Base-by-base conservation (phyloP, 345 rosid genomes). In the Psidium friedrichsthalianum region DNA sequence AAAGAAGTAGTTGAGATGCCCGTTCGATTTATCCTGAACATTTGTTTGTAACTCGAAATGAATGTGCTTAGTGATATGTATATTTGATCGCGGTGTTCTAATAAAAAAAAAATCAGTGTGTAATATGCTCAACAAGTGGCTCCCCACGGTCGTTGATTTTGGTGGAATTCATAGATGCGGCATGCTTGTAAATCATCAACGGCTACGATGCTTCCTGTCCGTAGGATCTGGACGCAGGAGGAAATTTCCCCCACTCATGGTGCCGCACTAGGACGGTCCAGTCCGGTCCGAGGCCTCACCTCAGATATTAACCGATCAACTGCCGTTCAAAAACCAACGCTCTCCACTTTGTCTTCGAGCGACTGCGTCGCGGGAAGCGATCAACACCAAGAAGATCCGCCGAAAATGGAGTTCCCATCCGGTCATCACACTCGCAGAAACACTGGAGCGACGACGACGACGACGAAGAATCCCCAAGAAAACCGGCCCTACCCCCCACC, bases 341-440 rank as follows among this genome's bases (percentile, higher is more conserved):
- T 69, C 25, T 20, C 78, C 78, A 2, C 78, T 9, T 36, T 9
- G 78, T 51, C 52, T 51, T 51, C 52, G 52, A 69, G 47, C 47
- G 25, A 69, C 78, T 44, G 78, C 10, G 13, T 11, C 25, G 40
- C 40, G 47, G 47, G 14, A 32, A 51, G 78, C 0, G 47, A 69
- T 18, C 25, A 12, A 18, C 4, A 5, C 13, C 44, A 6, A 69
- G 25, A 51, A 51, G 14, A 51, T 22, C 25, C 61, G 58, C 12
- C 6, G 6, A 69, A 6, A n/a, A 95, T 94, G 98, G 97, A 94
- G 3, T 87, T 82, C 86, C 93, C 93, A 16, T 64, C 5, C 15
- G 90, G 90, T 55, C 92, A 87, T 82, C 85, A 64, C 87, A 8
- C 84, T 54, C 92, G 85, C 86, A 74, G 83, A 15, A 90, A 84